Evolutionary conservation across 2,329 filamentous ascomycete genomes (phyloP).

Genomic region (Raffaelea deltoideospora): DNA sequence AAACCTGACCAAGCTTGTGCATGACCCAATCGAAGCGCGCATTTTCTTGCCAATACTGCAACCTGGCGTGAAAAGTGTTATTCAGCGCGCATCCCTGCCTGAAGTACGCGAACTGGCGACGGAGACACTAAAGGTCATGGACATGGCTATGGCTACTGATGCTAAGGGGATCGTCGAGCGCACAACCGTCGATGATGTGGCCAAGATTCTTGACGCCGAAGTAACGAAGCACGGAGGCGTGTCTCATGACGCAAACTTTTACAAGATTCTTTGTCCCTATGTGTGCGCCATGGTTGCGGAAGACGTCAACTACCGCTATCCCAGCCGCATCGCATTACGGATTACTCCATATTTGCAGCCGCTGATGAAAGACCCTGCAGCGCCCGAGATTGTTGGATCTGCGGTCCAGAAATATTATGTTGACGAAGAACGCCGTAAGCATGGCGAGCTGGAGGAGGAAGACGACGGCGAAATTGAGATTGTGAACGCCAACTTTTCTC

Average conservation of each 20-base stretch:
- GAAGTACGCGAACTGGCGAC: conserved; percentile 86
- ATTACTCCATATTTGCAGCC: conserved; percentile 63
- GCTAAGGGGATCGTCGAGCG: conserved; percentile 48
- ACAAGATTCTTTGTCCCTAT: conserved; percentile 56
- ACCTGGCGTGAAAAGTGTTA: conserved; percentile 82
- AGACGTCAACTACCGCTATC: conserved; percentile 69
- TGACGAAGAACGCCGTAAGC: conserved; percentile 76
- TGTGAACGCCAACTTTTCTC: conserved; percentile 93
- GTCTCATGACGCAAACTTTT: conserved; percentile 34
- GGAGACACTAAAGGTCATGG: conserved; percentile 70
- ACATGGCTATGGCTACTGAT: conserved; percentile 76
- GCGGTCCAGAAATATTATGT: conserved; percentile 66
- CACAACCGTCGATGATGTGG: conserved; percentile 57
- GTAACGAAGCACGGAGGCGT: conserved; percentile 48
- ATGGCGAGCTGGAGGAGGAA: conserved; percentile 68
- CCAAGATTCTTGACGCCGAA: conserved; percentile 58
- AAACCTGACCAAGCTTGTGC: conserved; percentile 95
- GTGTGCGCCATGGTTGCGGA: conserved; percentile 75
- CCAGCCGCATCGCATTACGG: conserved; percentile 53
- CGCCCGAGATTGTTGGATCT: conserved; percentile 48
- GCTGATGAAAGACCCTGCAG: conserved; percentile 47
- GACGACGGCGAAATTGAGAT: conserved; percentile 91
- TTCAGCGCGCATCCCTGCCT: conserved; percentile 76
- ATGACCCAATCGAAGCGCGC: conserved; percentile 84
- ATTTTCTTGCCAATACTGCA: conserved; percentile 90